A percentile compares a stretch with the other conserved stretches of the same genome.
Conservation (phyloP, 129 eudicot genomes). For the Lactuca saligna region DNA sequence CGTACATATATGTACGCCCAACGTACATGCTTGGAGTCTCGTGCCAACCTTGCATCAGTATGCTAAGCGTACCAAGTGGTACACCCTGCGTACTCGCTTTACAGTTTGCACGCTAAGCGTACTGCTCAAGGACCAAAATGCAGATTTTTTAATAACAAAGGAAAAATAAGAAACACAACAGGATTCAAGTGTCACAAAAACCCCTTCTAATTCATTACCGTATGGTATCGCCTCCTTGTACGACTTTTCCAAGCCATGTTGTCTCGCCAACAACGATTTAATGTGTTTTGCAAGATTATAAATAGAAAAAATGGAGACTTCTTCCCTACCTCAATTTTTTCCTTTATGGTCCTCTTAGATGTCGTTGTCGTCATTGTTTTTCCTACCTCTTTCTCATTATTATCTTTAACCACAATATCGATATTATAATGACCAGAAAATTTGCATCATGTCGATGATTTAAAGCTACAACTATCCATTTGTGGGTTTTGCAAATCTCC, state of each 20-base stretch:
- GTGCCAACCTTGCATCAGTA: too few relatives aligned
- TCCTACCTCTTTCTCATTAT: constrained; percentile 8
- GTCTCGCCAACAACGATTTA: constrained; percentile 52
- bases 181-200: neutral
- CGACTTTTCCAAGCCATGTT: constrained; percentile 79
- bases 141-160: too few relatives aligned
- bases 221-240: constrained; percentile 59
- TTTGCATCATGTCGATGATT: constrained; percentile 46
- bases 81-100: too few relatives aligned
- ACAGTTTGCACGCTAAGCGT: too few relatives aligned
- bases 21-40: too few relatives aligned
- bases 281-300: constrained; percentile 93
- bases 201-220: constrained; percentile 41
- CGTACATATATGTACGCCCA: too few relatives aligned
- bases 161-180: too few relatives aligned
- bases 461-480: constrained; percentile 63
- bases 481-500: constrained; percentile 9
- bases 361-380: constrained; percentile 12
- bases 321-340: constrained; percentile 36
- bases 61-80: too few relatives aligned
- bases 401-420: constrained; percentile 18
- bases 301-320: constrained; percentile 76
- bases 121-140: too few relatives aligned
- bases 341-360: constrained; percentile 7
- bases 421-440: constrained; percentile 33